Base-by-base conservation (phyloP, 768 basidiomycete species). In the Lactarius sanguifluus region DNA sequence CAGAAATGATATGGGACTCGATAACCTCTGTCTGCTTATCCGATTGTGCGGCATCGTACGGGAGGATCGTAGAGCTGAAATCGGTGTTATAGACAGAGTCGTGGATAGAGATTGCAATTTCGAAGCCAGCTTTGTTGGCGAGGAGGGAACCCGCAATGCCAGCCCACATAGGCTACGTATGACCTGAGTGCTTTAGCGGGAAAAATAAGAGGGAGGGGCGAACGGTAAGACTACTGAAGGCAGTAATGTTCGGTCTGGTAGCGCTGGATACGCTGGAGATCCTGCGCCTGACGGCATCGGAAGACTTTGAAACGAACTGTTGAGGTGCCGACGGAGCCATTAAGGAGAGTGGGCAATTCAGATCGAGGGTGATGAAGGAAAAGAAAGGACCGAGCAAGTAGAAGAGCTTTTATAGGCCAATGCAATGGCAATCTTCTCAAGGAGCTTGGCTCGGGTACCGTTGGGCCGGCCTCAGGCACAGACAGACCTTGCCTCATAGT, bases 41-140 rank as follows among this genome's bases (percentile, higher is more conserved):
- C 12, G 84, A 79, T 59, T 83, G 79, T 64, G 81, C 79, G 4
- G 82, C 62, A 64, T 77, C 77, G 77, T 84, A 89, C 0, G 85
- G 77, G 68, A 93, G 74, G 57, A 78, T 71, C 68, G 79, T 70
- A 25, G 90, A 89, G 23, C 86, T 77, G 71, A 86, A 93, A 75
- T 93, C 91, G 68, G 90, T 90, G 77, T 82, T 86, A 75, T 94
- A 94, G 74, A 92, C 90, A 18, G 89, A 91, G 75, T 94, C 92
- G 73, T 93, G 91, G 57, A 93, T 81, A 64, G 90, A 90, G 73
- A 92, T 81, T 47, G 90, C 88, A 73, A 94, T 78, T 77, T 92
- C 90, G 65, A 83, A 86, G 64, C 82, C 77, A 59, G 81, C 83
- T 64, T 82, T 84, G 73, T 85, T 84, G 73, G 86, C 82, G 73